These are phyloP conservation scores for Coleophoma eucalyptorum DNA, from an alignment of 2,329 filamentous ascomycete genomes.

Conservation along the genomic window DNA sequence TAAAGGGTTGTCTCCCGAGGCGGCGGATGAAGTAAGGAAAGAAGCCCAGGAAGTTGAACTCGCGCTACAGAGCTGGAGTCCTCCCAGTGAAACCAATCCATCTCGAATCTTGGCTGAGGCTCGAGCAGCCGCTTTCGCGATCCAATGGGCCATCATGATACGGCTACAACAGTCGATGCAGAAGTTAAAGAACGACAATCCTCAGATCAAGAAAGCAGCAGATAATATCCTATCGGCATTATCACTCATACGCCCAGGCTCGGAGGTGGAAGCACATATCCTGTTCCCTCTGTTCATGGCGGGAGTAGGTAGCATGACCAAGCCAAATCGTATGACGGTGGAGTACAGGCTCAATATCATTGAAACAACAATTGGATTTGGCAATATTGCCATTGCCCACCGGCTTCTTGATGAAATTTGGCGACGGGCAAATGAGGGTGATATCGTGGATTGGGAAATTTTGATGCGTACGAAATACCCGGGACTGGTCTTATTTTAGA, in stretches of 20 bases:
- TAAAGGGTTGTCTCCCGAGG: background rate
- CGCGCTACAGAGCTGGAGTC: background rate
- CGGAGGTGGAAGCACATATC: constrained; percentile 1
- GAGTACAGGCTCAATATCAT: constrained; percentile 3
- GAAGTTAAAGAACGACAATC: background rate
- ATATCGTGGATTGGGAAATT: background rate
- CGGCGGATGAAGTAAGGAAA: background rate
- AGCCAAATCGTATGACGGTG: background rate
- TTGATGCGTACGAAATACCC: background rate
- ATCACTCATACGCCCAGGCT: constrained; percentile 2
- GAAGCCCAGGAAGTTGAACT: background rate
- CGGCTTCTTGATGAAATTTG: constrained; percentile 1
- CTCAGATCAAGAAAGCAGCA: background rate
- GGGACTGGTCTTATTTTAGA: background rate
- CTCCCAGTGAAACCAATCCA: background rate
- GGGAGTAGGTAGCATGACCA: constrained; percentile 1
- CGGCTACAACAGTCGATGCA: background rate
- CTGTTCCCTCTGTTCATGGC: constrained; percentile 4
- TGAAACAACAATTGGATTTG: constrained; percentile 1
- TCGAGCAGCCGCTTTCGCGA: background rate
- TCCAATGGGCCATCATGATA: constrained; percentile 1
- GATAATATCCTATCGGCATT: background rate
- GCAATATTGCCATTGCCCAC: background rate
- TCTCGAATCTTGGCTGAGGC: background rate
- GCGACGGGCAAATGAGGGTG: background rate